Conservation (phyloP, 2,329 filamentous ascomycete species). For the Colletotrichum chrysophilum region DNA sequence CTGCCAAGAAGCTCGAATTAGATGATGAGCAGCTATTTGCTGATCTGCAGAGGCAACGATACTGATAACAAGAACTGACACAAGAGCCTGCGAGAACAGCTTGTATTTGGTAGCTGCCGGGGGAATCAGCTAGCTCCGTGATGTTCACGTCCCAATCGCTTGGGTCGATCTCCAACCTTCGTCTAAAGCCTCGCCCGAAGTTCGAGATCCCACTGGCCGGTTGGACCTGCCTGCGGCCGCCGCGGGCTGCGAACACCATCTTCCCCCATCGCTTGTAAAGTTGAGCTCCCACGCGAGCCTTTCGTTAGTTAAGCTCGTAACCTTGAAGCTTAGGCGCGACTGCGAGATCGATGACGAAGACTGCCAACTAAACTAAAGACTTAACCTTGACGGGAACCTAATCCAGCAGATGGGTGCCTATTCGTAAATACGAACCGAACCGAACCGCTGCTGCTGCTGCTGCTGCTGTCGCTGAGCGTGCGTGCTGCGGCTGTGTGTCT, state of each 20-base stretch:
- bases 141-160: neutral
- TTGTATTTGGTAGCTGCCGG: neutral
- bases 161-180: neutral
- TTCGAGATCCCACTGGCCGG: neutral
- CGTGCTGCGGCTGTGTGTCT: neutral
- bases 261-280: neutral
- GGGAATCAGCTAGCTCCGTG: accelerated
- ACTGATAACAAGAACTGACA: neutral
- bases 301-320: neutral
- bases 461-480: neutral
- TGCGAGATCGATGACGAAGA: conserved; percentile 1
- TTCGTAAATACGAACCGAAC: neutral
- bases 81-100: accelerated
- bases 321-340: neutral
- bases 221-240: neutral
- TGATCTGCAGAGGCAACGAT: neutral
- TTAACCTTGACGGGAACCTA: neutral
- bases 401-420: neutral
- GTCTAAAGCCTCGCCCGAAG: neutral
- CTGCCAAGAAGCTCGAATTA: neutral
- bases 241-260: neutral
- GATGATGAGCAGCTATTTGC: neutral
- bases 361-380: neutral
- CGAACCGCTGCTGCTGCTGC: neutral
- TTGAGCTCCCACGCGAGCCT: neutral